These are phyloP conservation scores for Xerocomus amazonicus DNA, from an alignment of 1,284 basidiomycete genomes.

Conservation along the genomic window DNA sequence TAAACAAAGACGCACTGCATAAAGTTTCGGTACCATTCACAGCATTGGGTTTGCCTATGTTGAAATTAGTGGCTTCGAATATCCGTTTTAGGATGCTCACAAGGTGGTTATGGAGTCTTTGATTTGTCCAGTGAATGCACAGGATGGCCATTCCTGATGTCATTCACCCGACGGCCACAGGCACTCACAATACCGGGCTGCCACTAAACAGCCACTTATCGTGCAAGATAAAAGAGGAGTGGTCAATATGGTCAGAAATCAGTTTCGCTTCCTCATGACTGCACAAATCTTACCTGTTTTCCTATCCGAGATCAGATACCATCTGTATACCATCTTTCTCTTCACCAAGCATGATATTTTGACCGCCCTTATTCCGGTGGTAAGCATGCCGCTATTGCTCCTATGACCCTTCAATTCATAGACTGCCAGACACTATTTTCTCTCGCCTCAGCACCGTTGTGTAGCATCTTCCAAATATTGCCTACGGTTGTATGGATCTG, in stretches of 20 bases:
- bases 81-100: not conserved
- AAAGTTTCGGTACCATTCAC: not conserved
- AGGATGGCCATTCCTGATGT: not conserved
- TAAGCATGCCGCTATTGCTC: conserved; percentile 17
- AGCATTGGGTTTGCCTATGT: not conserved
- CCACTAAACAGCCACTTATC: not conserved
- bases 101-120: not conserved
- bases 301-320: conserved; percentile 20
- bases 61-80: not conserved
- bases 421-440: conserved; percentile 36
- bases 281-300: conserved; percentile 1
- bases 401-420: conserved; percentile 1
- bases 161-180: not conserved
- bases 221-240: conserved; percentile 8
- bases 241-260: not conserved
- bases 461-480: conserved; percentile 17
- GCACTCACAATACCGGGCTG: too few relatives aligned
- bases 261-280: conserved; percentile 6
- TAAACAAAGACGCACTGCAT: not conserved
- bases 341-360: conserved; percentile 43
- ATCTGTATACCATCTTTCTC: conserved; percentile 35
- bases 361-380: conserved; percentile 39
- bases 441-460: conserved; percentile 32
- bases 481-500: conserved; percentile 41
- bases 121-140: not conserved